Evolutionary conservation across 2,329 filamentous ascomycete genomes (phyloP).

Genomic region (Raffaelea ambrosiae): DNA sequence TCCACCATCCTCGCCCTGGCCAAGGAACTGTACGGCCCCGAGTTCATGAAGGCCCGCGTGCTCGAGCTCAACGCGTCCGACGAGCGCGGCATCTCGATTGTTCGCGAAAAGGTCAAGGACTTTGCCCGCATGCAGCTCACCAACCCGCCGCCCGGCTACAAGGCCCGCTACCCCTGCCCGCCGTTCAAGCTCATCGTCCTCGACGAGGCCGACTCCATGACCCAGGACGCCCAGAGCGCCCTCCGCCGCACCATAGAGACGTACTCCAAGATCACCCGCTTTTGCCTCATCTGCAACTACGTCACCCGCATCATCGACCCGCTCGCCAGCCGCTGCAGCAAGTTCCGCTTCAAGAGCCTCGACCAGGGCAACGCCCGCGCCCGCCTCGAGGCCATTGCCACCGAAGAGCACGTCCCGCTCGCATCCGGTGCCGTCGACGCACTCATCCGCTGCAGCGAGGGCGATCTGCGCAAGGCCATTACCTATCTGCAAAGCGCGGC

Average conservation of each 20-base stretch:
- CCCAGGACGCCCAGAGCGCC: conserved; percentile 91
- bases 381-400: conserved; percentile 75
- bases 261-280: conserved; percentile 90
- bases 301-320: conserved; percentile 98
- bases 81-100: conserved; percentile 94
- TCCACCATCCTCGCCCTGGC: conserved; percentile 94
- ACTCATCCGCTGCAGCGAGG: conserved; percentile 80
- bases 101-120: conserved; percentile 96
- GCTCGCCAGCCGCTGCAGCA: conserved; percentile 83
- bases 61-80: conserved; percentile 98
- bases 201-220: conserved; percentile 98
- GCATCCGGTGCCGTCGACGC: conserved; percentile 75
- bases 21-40: conserved; percentile 94
- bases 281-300: conserved; percentile 98
- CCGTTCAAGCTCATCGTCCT: conserved; percentile 99
- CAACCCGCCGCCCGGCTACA: conserved; percentile 63
- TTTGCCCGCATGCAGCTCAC: conserved; percentile 94
- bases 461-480: conserved; percentile 91
- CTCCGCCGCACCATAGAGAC: conserved; percentile 96
- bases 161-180: conserved; percentile 75
- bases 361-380: conserved; percentile 77
- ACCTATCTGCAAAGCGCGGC: conserved; percentile 95
- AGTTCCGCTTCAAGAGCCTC: conserved; percentile 95
- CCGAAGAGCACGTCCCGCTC: conserved; percentile 64
- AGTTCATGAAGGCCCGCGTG: conserved; percentile 87